Evolutionary conservation across 1,284 basidiomycete genomes (phyloP).

Genomic region (Inonotus hispidus): DNA sequence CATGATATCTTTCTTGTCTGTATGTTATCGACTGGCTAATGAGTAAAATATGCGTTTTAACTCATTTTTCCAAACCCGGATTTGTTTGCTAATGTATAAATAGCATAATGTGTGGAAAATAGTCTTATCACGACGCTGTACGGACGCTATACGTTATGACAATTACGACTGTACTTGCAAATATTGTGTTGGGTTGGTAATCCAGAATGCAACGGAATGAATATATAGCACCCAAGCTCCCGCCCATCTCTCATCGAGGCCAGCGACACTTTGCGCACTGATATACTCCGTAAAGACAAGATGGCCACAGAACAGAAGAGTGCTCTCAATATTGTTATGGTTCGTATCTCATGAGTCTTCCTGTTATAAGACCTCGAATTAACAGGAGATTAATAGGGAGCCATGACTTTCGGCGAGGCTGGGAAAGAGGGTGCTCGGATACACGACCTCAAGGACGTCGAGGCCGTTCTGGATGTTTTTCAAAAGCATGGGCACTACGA

Average conservation of each 20-base stretch:
- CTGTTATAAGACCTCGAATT: not conserved
- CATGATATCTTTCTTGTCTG: no score
- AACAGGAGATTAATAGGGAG: constrained; percentile 23
- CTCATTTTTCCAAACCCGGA: no score
- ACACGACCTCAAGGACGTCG: constrained; percentile 29
- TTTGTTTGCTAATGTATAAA: no score
- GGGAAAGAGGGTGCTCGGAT: constrained; percentile 28
- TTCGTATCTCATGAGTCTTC: not conserved
- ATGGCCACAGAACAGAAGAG: constrained; percentile 12
- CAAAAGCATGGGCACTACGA: constrained; percentile 34
- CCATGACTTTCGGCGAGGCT: constrained; percentile 31
- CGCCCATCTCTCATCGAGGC: not conserved
- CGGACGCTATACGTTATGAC: no score
- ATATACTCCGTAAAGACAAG: not conserved
- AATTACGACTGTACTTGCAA: no score
- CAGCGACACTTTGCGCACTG: not conserved
- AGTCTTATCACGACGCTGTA: no score
- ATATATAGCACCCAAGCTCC: no score
- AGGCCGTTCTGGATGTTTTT: constrained; percentile 33
- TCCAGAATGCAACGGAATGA: no score
- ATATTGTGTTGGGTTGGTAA: no score
- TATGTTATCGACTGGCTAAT: no score
- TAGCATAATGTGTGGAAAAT: no score
- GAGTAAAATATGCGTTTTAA: no score
- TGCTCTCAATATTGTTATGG: constrained; percentile 15